A percentile compares a stretch with the other conserved stretches of the same genome.
Evolutionary conservation across 2,329 filamentous ascomycete species (phyloP).

Genomic region (Monilinia fructigena): DNA sequence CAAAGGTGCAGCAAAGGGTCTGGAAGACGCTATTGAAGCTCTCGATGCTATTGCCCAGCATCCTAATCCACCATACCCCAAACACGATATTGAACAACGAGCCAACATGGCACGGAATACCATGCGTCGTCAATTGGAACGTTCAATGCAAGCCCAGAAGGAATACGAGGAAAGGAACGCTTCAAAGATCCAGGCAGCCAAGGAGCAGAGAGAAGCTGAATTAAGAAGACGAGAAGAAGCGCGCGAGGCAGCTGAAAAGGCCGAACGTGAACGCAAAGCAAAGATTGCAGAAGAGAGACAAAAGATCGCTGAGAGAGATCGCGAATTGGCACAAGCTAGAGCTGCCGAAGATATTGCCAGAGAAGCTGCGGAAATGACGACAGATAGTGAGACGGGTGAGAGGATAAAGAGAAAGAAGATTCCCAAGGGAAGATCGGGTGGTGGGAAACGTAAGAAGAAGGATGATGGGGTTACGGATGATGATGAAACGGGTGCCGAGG

Average conservation of each 20-base stretch:
- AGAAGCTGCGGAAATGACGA: constrained; percentile 76
- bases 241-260: constrained; percentile 64
- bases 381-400: constrained; percentile 78
- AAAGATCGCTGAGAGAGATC: constrained; percentile 73
- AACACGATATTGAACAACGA: constrained; percentile 86
- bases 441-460: constrained; percentile 45
- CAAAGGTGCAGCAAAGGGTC: constrained; percentile 72
- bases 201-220: constrained; percentile 77
- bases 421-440: constrained; percentile 42
- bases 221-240: constrained; percentile 75
- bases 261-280: constrained; percentile 70
- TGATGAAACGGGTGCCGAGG: constrained; percentile 37
- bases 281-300: constrained; percentile 85
- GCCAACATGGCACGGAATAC: constrained; percentile 98
- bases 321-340: constrained; percentile 68
- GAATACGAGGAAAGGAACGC: constrained; percentile 95
- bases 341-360: constrained; percentile 67
- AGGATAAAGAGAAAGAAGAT: constrained; percentile 77
- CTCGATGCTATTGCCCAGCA: constrained; percentile 62
- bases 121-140: constrained; percentile 85
- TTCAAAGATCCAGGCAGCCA: constrained; percentile 77
- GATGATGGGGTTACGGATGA: constrained; percentile 40
- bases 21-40: constrained; percentile 80
- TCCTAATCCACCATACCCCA: constrained; percentile 78
- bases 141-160: constrained; percentile 77